These are phyloP conservation scores for Mesembryanthemum crystallinum DNA, from an alignment of 148 eudicot species.

Conservation along the genomic window DNA sequence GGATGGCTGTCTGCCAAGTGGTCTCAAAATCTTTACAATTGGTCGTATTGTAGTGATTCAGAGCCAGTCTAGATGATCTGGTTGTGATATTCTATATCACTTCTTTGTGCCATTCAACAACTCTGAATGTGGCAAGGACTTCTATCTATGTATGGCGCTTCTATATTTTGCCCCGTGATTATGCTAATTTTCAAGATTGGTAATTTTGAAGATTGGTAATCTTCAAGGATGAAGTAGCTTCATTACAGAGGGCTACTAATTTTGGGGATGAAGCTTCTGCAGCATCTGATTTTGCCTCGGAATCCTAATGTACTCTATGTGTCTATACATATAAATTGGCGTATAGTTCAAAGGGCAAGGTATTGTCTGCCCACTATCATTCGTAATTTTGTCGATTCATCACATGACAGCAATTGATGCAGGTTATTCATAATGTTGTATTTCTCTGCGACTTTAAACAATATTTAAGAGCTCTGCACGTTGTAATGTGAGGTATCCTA, in stretches of 20 bases:
- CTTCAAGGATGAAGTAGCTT: conserved; percentile 10
- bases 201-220: conserved; percentile 3
- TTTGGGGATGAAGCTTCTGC: conserved; percentile 23
- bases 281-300: background rate
- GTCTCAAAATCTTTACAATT: background rate
- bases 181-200: background rate
- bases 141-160: background rate
- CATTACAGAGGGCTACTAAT: background rate
- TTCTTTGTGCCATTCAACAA: background rate
- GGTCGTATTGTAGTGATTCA: background rate
- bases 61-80: background rate
- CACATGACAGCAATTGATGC: conserved; percentile 25
- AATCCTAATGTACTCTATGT: conserved; percentile 23
- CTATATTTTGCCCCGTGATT: background rate
- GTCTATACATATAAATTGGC: conserved; percentile 21
- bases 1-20: conserved; percentile 10
- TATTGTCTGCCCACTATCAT: conserved; percentile 11
- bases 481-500: background rate
- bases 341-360: conserved; percentile 19
- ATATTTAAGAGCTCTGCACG: background rate
- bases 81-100: background rate
- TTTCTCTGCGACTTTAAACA: conserved; percentile 10
- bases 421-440: conserved; percentile 3
- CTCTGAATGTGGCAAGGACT: background rate
- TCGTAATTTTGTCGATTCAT: conserved; percentile 21